Percentiles rank a stretch among this genome's conserved stretches.
These are phyloP conservation scores for Fusarium nygamai DNA, from an alignment of 2,329 filamentous ascomycete species.

Conservation along the genomic window DNA sequence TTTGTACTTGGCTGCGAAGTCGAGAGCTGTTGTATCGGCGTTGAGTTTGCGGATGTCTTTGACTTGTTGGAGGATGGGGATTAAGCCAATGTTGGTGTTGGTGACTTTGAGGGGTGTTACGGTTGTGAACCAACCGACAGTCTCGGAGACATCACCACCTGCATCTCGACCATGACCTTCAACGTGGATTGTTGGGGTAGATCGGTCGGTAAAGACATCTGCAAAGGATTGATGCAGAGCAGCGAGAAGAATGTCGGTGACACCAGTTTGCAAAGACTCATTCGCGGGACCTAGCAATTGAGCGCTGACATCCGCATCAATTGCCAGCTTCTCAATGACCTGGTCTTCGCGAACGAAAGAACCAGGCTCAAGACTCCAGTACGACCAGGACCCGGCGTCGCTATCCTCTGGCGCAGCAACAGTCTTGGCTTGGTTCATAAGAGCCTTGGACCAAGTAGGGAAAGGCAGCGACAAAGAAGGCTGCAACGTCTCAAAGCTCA, in stretches of 20 bases:
- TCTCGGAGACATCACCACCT: background rate
- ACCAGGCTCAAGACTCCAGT: background rate
- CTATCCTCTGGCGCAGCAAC: accelerated
- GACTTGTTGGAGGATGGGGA: background rate
- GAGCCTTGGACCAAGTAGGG: background rate
- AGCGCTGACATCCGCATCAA: background rate
- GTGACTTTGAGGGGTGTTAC: background rate
- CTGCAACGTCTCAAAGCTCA: background rate
- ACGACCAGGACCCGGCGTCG: background rate
- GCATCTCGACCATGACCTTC: background rate
- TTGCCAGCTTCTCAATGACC: background rate
- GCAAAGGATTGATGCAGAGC: background rate
- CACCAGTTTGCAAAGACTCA: background rate
- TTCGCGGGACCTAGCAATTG: background rate
- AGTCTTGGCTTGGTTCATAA: background rate
- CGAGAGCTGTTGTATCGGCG: background rate
- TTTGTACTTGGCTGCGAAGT: background rate
- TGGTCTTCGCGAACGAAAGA: background rate
- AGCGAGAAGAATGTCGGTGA: background rate
- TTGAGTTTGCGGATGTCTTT: background rate
- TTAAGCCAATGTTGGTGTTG: background rate
- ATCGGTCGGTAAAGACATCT: background rate
- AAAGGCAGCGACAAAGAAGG: background rate
- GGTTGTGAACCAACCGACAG: background rate
- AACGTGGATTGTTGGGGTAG: background rate